These are phyloP conservation scores for Leptodermis oblonga DNA, from an alignment of 257 asterid genomes.

Conservation along the genomic window DNA sequence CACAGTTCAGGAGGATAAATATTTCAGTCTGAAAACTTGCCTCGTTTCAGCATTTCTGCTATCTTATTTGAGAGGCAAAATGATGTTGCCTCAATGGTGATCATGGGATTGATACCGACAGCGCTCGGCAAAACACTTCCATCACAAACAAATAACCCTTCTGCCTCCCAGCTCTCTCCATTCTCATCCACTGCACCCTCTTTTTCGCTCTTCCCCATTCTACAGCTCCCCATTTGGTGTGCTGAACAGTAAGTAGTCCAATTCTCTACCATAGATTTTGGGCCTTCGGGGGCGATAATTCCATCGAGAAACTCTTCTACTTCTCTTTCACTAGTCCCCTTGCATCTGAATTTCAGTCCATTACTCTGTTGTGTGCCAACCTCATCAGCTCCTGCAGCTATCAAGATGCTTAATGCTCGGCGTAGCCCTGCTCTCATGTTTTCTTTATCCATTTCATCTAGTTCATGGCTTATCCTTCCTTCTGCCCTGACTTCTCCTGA, in stretches of 20 bases:
- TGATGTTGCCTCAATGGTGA: slow-evolving; percentile 68
- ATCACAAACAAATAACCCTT: slow-evolving; percentile 76
- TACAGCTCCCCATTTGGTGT: slow-evolving; percentile 94
- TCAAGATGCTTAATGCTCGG: slow-evolving; percentile 46
- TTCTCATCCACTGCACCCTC: slow-evolving; percentile 74
- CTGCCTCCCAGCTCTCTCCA: slow-evolving; percentile 94
- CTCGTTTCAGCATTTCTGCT: slow-evolving; percentile 37
- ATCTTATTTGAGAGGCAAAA: slow-evolving; percentile 58
- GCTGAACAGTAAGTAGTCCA: slow-evolving; percentile 73
- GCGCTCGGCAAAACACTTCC: slow-evolving; percentile 79
- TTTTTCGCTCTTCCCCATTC: slow-evolving; percentile 54
- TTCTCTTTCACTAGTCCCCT: slow-evolving; percentile 36
- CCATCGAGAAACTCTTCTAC: slow-evolving; percentile 53
- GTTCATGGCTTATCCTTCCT: slow-evolving; percentile 46
- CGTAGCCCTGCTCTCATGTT: slow-evolving; percentile 48
- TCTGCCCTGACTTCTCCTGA: slow-evolving; percentile 37
- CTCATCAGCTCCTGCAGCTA: slow-evolving; percentile 82
- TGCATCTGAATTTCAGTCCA: slow-evolving; percentile 56
- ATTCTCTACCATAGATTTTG: slow-evolving; percentile 41
- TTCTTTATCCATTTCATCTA: slow-evolving; percentile 43
- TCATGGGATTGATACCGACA: slow-evolving; percentile 91
- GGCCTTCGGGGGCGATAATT: slow-evolving; percentile 55
- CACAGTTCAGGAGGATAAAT: too few relatives aligned
- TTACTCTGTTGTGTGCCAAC: slow-evolving; percentile 78
- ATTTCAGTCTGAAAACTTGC: slow-evolving; percentile 12